phyloP scores from a whole-genome alignment of 2,329 filamentous ascomycete genomes.

The Pseudofabraea citricarpa region DNA sequence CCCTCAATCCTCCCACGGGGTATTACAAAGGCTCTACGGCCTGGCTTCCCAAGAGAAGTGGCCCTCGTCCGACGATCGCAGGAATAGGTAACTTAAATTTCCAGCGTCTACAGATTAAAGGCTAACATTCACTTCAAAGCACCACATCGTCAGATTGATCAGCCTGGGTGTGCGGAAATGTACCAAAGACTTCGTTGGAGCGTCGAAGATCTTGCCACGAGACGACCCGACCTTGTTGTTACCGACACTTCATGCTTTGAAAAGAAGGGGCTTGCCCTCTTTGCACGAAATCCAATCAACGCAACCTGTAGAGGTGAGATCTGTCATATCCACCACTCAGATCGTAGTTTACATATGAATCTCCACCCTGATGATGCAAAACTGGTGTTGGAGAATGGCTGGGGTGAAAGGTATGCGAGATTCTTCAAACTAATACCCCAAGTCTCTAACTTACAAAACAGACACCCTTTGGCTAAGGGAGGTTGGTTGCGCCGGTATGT shows the following conservation, averaged over 20 bases:
- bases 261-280: slow-evolving; percentile 75
- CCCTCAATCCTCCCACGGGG: slow-evolving; percentile 49
- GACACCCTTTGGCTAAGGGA: slow-evolving; percentile 61
- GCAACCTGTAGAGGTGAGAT: slow-evolving; percentile 76
- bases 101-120: too few species aligned
- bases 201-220: slow-evolving; percentile 45
- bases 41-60: slow-evolving; percentile 55
- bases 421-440: not conserved
- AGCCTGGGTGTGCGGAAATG: slow-evolving; percentile 50
- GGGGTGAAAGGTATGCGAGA: slow-evolving; percentile 55
- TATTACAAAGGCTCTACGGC: slow-evolving; percentile 42
- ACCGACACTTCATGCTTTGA: slow-evolving; percentile 73
- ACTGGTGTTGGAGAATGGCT: slow-evolving; percentile 67
- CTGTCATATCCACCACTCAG: slow-evolving; percentile 72
- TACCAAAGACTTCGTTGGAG: slow-evolving; percentile 50
- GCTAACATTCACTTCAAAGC: too few species aligned
- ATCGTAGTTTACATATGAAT: slow-evolving; percentile 74
- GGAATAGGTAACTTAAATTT: too few species aligned
- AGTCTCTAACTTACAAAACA: not conserved
- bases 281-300: slow-evolving; percentile 60
- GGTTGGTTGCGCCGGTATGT: slow-evolving; percentile 64
- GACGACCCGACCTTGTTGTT: slow-evolving; percentile 44
- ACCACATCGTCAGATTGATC: slow-evolving; percentile 73
- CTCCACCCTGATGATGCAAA: slow-evolving; percentile 75
- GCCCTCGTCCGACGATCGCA: slow-evolving; percentile 60